Base-by-base conservation (phyloP, 768 basidiomycete species). In the Termitomyces sp. region DNA sequence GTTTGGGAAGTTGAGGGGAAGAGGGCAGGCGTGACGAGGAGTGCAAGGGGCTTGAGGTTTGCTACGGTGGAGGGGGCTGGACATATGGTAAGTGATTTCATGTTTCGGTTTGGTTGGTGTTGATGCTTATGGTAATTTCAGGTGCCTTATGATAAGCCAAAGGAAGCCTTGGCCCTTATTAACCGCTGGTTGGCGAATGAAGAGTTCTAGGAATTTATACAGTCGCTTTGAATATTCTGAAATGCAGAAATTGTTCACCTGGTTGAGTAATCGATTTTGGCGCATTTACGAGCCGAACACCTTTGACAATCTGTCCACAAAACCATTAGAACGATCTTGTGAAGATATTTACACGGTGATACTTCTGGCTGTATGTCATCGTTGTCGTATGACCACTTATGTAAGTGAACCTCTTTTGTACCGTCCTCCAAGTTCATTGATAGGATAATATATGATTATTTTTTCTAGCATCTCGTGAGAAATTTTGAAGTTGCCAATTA, bases 51-150 rank as follows among this genome's bases (percentile, higher is more conserved):
- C 20, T 70, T 92, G 56, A 88, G 85, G 38, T 88, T 85, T 66
- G 81, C 79, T 16, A 87, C 83, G 0, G 70, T 89, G 38, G 70
- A 77, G 46, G 86, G 79, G 5, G 90, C 87, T 30, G 89, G 89
- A n/a, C 89, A 91, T 72, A 87, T 84, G 82, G 81, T 82, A 65
- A 61, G 77, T 72, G 16, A 5, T 24, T 13, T 30, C 20, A 3
- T 13, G 14, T 20, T 20, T 16, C 41, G 6, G 20, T 43, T 59
- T 28, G 18, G 33, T 60, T 32, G 32, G 33, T 30, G 33, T 32
- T 24, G 51, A 33, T 30, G 26, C 11, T 32, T 38, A 36, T 33
- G 53, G 38, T 35, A 50, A 14, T 49, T 63, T 58, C 62, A 83
- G 72, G 83, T 82, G 47, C 83, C 84, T 35, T 78, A 80, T 70